phyloP scores from a whole-genome alignment of 140 eudicot species.

The Flaveria floridana region DNA sequence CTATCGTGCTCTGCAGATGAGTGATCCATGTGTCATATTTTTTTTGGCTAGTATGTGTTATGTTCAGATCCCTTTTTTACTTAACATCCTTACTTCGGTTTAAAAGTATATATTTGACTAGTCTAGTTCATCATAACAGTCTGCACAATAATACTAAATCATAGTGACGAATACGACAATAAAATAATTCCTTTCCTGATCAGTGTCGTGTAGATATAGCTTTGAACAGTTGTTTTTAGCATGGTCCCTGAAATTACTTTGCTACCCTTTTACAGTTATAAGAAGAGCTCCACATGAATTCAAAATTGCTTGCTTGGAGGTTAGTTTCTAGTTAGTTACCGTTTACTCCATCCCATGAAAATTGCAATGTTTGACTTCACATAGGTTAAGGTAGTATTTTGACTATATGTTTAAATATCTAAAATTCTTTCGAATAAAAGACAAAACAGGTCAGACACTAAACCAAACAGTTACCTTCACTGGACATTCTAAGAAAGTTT shows the following conservation, averaged over 20 bases:
- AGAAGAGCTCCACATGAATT: slow-evolving; percentile 99
- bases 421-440: not conserved
- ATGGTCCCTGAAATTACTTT: slow-evolving; percentile 23
- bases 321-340: slow-evolving; percentile 32
- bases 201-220: not conserved
- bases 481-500: too few relatives aligned
- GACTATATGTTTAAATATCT: slow-evolving; percentile 10
- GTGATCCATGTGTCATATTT: not conserved
- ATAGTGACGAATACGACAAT: not conserved
- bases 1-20: not conserved
- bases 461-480: not conserved
- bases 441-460: not conserved
- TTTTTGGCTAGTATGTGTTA: not conserved
- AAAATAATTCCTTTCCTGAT: not conserved
- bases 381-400: not conserved
- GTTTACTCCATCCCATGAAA: not conserved
- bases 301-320: slow-evolving; percentile 96
- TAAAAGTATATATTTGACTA: not conserved
- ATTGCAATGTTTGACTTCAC: not conserved
- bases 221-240: not conserved
- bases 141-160: not conserved
- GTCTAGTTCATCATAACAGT: not conserved
- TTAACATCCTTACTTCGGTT: not conserved
- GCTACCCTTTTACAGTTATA: slow-evolving; percentile 69
- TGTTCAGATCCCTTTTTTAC: not conserved